Evolutionary conservation across 345 rosid genomes (phyloP).

Genomic region (Heritiera fomes): DNA sequence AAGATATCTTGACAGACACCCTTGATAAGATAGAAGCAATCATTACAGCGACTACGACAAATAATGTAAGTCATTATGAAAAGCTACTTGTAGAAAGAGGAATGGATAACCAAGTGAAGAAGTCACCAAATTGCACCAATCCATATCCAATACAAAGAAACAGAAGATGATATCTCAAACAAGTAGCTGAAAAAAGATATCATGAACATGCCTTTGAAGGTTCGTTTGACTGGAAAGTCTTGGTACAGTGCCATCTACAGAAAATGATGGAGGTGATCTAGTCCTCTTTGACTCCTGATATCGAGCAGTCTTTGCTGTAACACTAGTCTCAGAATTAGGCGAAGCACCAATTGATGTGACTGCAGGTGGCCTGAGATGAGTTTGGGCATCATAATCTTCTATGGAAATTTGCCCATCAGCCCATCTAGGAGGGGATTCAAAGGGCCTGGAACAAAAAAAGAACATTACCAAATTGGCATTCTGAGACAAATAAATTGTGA

Average conservation of each 20-base stretch:
- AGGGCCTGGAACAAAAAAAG: constrained; percentile 46
- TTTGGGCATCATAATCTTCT: constrained; percentile 41
- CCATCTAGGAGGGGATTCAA: constrained; percentile 46
- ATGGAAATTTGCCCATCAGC: constrained; percentile 39
- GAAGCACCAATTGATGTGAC: constrained; percentile 57
- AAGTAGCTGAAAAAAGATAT: constrained; percentile 20
- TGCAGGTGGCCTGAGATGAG: constrained; percentile 41
- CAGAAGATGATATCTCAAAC: neutral
- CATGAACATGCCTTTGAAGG: constrained; percentile 35
- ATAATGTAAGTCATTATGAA: neutral
- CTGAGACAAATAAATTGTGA: neutral
- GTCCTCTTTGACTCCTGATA: constrained; percentile 56
- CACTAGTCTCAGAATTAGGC: constrained; percentile 51
- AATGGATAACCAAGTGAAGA: constrained; percentile 5
- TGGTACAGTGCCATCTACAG: constrained; percentile 37
- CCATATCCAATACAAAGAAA: neutral
- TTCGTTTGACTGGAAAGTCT: constrained; percentile 33
- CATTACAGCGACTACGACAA: neutral
- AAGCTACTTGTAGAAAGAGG: neutral
- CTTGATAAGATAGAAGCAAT: neutral
- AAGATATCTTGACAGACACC: neutral
- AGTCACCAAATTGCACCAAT: neutral
- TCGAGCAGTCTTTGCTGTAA: constrained; percentile 56
- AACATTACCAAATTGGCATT: neutral
- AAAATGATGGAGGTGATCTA: constrained; percentile 45